A percentile compares a stretch with the other conserved stretches of the same genome.
Conservation (phyloP, 768 basidiomycete species). For the Leccinum arenicola region DNA sequence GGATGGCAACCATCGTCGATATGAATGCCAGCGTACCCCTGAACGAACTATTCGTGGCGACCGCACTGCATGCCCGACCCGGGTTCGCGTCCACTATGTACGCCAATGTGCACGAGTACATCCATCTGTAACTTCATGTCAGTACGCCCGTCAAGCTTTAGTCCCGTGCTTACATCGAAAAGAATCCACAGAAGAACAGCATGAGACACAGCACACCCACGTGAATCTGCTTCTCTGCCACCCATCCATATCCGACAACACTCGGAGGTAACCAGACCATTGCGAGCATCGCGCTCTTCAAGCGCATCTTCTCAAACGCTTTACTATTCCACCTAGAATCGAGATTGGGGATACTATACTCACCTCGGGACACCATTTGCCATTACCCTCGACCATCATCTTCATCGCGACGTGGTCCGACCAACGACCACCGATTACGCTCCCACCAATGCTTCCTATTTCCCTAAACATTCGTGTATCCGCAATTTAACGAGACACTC, state of each 20-base stretch:
- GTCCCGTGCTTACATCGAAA: slow-evolving; percentile 54
- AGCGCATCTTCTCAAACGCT: slow-evolving; percentile 55
- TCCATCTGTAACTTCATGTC: slow-evolving; percentile 37
- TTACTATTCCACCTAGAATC: background rate
- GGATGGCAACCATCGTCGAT: slow-evolving; percentile 69
- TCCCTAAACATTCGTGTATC: background rate
- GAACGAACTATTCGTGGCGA: slow-evolving; percentile 74
- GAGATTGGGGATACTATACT: slow-evolving; percentile 16
- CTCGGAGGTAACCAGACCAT: slow-evolving; percentile 55
- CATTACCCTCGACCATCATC: slow-evolving; percentile 44
- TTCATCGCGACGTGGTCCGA: slow-evolving; percentile 48
- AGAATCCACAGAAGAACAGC: slow-evolving; percentile 72
- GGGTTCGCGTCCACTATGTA: slow-evolving; percentile 87
- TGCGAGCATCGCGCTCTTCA: slow-evolving; percentile 58
- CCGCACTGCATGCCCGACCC: slow-evolving; percentile 74
- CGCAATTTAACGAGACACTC: slow-evolving; percentile 13
- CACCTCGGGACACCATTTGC: slow-evolving; percentile 62
- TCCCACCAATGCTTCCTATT: slow-evolving; percentile 49
- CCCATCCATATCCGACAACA: slow-evolving; percentile 74
- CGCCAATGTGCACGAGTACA: slow-evolving; percentile 70
- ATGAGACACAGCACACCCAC: slow-evolving; percentile 68
- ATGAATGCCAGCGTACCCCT: slow-evolving; percentile 69
- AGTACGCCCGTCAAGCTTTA: background rate
- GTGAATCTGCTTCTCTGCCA: slow-evolving; percentile 57
- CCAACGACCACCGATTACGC: slow-evolving; percentile 56